Percentiles rank a stretch among this genome's conserved stretches.
phyloP scores from a whole-genome alignment of 371 early-diverging fungal genomes.

The Sporodiniella umbellata region DNA sequence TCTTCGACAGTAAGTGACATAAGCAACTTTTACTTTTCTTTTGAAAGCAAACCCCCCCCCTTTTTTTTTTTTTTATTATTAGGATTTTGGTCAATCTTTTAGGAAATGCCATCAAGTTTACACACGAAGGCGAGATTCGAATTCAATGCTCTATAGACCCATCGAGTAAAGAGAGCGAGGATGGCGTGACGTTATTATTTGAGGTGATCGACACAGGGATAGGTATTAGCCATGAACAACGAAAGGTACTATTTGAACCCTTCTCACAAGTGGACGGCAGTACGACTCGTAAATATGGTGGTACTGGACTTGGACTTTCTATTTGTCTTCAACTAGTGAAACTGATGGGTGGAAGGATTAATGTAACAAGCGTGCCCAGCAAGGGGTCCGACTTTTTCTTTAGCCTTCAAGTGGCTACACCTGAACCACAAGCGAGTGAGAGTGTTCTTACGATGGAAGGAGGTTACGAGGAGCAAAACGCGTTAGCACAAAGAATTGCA shows the following conservation, averaged over 20 bases:
- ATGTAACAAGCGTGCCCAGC: conserved; percentile 50
- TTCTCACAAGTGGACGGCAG: conserved; percentile 61
- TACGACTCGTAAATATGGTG: conserved; percentile 62
- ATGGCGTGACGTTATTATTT: conserved; percentile 22
- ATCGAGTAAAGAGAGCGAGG: not conserved
- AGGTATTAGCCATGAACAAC: conserved; percentile 53
- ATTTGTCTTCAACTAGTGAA: conserved; percentile 54
- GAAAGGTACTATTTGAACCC: conserved; percentile 54
- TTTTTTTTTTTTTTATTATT: conserved; percentile 1
- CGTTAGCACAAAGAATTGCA: conserved; percentile 14
- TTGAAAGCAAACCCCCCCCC: too few species aligned
- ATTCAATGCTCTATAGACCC: conserved; percentile 37
- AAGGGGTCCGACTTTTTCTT: conserved; percentile 58
- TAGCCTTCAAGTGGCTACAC: conserved; percentile 33
- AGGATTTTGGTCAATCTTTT: conserved; percentile 37
- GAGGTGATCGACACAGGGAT: conserved; percentile 53
- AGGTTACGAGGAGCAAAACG: conserved; percentile 16
- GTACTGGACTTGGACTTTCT: conserved; percentile 60
- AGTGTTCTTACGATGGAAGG: conserved; percentile 11
- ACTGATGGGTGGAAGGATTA: conserved; percentile 54
- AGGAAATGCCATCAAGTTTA: conserved; percentile 52
- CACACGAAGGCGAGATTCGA: conserved; percentile 51
- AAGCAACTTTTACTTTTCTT: too few species aligned
- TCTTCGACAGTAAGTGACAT: conserved; percentile 33
- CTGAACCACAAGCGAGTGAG: conserved; percentile 17